phyloP scores from a whole-genome alignment of 2,329 filamentous ascomycete genomes.

The Coleophoma cylindrospora region DNA sequence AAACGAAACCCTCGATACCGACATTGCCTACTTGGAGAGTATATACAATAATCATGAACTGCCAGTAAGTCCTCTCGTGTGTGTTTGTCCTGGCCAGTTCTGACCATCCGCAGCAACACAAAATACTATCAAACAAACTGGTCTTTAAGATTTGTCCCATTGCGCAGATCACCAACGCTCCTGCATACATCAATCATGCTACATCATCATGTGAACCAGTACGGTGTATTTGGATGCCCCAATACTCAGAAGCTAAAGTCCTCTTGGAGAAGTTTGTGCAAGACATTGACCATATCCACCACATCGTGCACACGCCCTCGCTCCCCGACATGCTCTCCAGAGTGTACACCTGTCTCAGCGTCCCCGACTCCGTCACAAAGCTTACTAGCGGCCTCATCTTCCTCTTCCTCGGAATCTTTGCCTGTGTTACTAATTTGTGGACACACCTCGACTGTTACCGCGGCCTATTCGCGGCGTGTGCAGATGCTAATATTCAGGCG shows the following conservation, averaged over 20 bases:
- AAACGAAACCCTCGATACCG: constrained; percentile 2
- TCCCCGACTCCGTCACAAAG: too few species aligned
- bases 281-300: constrained; percentile 6
- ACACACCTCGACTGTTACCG: constrained; percentile 1
- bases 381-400: too few species aligned
- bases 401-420: constrained; percentile 7
- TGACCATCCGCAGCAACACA: neutral
- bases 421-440: constrained; percentile 5
- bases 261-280: constrained; percentile 10
- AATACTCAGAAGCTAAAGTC: constrained; percentile 7
- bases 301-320: constrained; percentile 10
- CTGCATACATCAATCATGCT: constrained; percentile 3
- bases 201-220: neutral
- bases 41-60: constrained; percentile 1
- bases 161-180: constrained; percentile 2
- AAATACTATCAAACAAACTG: constrained; percentile 1
- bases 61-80: constrained; percentile 1
- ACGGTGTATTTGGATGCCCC: constrained; percentile 11
- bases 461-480: constrained; percentile 6
- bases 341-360: constrained; percentile 5
- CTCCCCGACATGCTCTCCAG: constrained; percentile 4
- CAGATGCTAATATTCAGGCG: constrained; percentile 24
- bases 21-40: constrained; percentile 3
- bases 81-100: neutral
- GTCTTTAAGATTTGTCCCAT: constrained; percentile 9